Conservation (phyloP, 192 early-diverging fungal species). For the Backusella westeae region DNA sequence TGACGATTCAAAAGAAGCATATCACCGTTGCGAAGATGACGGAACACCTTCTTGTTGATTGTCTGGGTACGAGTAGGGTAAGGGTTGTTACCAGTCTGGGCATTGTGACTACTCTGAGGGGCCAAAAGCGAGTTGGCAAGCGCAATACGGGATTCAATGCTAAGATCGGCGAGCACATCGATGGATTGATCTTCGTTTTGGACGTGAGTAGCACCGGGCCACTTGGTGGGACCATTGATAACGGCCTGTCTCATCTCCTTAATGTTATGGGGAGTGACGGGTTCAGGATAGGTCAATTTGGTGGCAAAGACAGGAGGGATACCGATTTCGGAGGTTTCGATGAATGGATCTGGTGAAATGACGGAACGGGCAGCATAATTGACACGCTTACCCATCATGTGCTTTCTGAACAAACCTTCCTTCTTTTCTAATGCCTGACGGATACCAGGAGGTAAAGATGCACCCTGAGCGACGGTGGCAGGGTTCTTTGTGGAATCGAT, state of each 20-base stretch:
- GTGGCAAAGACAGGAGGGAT: conserved; percentile 95
- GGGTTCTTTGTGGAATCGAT: conserved; percentile 93
- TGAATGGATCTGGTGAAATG: conserved; percentile 96
- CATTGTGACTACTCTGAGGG: conserved; percentile 57
- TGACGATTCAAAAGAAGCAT: conserved; percentile 97
- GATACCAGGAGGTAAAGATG: conserved; percentile 83
- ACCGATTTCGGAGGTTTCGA: conserved; percentile 97
- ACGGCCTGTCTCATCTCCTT: conserved; percentile 88
- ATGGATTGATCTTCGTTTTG: conserved; percentile 96
- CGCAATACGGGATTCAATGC: conserved; percentile 86
- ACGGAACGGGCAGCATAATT: conserved; percentile 98
- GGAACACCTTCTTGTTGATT: conserved; percentile 94
- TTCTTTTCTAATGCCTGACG: conserved; percentile 98
- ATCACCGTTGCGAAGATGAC: conserved; percentile 97
- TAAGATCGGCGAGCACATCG: conserved; percentile 74
- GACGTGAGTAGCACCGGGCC: conserved; percentile 95
- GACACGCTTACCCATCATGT: conserved; percentile 99
- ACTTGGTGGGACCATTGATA: conserved; percentile 91
- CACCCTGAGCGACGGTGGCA: conserved; percentile 51
- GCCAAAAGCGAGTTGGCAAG: conserved; percentile 93
- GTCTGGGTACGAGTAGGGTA: conserved; percentile 64
- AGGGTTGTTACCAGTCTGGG: conserved; percentile 37
- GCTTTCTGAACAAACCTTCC: conserved; percentile 97
- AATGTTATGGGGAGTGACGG: conserved; percentile 95
- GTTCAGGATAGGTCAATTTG: conserved; percentile 96